These are phyloP conservation scores for Dothiorella sarmentorum DNA, from an alignment of 2,329 filamentous ascomycete species.

Conservation along the genomic window DNA sequence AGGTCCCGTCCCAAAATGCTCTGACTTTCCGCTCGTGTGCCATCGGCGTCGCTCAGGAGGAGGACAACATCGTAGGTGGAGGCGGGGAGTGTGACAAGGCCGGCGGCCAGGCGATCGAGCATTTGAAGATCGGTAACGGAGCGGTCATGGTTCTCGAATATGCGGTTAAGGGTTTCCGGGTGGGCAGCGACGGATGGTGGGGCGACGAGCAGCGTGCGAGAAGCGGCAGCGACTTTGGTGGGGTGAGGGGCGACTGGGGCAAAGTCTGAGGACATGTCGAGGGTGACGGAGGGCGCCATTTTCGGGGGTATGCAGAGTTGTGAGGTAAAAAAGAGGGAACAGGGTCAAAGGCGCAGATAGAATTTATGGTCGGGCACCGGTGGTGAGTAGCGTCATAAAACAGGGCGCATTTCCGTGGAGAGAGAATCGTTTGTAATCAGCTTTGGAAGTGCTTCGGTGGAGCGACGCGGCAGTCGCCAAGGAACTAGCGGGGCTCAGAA, in stretches of 20 bases:
- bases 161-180: slow-evolving; percentile 68
- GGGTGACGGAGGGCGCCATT: slow-evolving; percentile 40
- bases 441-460: slow-evolving; percentile 6
- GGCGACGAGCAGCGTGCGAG: slow-evolving; percentile 76
- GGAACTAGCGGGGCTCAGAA: neutral
- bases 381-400: slow-evolving; percentile 10
- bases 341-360: neutral
- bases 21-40: slow-evolving; percentile 61
- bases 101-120: slow-evolving; percentile 86
- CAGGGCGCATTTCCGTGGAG: neutral
- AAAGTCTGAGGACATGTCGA: slow-evolving; percentile 40
- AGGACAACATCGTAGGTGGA: slow-evolving; percentile 81
- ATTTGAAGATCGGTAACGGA: slow-evolving; percentile 86
- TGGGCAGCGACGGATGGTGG: slow-evolving; percentile 87
- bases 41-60: slow-evolving; percentile 75
- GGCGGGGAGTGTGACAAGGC: slow-evolving; percentile 71
- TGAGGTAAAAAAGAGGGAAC: neutral
- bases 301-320: neutral
- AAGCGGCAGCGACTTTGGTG: slow-evolving; percentile 18
- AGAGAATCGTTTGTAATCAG: slow-evolving; percentile 11
- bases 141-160: slow-evolving; percentile 72
- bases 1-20: slow-evolving; percentile 65
- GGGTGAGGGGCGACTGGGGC: slow-evolving; percentile 23
- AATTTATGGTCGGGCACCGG: neutral
- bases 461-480: slow-evolving; percentile 6